A percentile compares a stretch with the other conserved stretches of the same genome.
Evolutionary conservation across 1,284 basidiomycete species (phyloP).

Genomic region (Cryptococcus sp.): DNA sequence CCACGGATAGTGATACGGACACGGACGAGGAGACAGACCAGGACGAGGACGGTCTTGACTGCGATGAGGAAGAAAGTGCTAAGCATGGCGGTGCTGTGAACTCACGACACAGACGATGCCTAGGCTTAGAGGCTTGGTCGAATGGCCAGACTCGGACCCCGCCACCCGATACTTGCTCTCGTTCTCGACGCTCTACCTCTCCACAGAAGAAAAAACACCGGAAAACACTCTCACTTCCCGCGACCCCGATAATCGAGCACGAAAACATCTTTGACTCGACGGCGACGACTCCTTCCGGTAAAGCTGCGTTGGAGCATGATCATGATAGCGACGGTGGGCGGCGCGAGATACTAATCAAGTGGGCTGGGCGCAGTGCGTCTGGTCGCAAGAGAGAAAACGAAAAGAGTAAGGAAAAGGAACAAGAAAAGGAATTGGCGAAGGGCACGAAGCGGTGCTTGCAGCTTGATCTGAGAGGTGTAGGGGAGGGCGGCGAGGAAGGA

Average conservation of each 20-base stretch:
- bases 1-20: background rate
- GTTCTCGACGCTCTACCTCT: background rate
- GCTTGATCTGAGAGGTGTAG: constrained; percentile 40
- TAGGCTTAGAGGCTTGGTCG: background rate
- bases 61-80: background rate
- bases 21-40: constrained; percentile 1
- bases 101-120: background rate
- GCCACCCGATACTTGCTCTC: constrained; percentile 4
- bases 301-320: background rate
- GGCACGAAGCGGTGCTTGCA: constrained; percentile 50
- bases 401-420: background rate
- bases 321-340: background rate
- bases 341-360: constrained; percentile 8
- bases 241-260: background rate
- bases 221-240: constrained; percentile 4
- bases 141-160: constrained; percentile 7
- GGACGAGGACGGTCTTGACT: constrained; percentile 1
- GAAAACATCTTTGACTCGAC: too few relatives aligned
- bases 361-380: constrained; percentile 1
- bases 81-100: background rate
- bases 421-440: constrained; percentile 5
- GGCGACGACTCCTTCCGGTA: too few relatives aligned
- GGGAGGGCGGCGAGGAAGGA: constrained; percentile 8
- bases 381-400: too few relatives aligned
- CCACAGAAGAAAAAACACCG: background rate